Evolutionary conservation across 495 filamentous ascomycete species (phyloP).

Genomic region (Saxophila tyrrhenica): DNA sequence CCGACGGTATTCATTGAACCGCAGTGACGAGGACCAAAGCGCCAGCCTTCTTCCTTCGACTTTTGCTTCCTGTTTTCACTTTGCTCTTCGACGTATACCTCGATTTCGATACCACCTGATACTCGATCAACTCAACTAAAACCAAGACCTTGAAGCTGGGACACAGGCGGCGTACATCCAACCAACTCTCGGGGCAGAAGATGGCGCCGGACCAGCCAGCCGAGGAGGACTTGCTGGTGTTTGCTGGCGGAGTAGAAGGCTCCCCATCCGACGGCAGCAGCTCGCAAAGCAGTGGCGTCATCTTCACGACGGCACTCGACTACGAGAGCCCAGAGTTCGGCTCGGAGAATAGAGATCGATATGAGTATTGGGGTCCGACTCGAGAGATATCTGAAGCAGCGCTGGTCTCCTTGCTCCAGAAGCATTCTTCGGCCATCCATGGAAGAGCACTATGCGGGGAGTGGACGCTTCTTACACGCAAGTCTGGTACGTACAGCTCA

Average conservation of each 20-base stretch:
- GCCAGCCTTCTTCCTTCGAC: too few relatives aligned
- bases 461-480: background rate
- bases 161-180: too few relatives aligned
- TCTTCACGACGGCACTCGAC: background rate
- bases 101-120: too few relatives aligned
- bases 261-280: background rate
- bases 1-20: too few relatives aligned
- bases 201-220: too few relatives aligned
- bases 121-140: too few relatives aligned
- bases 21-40: too few relatives aligned
- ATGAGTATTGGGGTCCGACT: background rate
- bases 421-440: background rate
- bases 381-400: background rate
- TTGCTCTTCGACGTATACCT: too few relatives aligned
- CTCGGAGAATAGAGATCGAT: background rate
- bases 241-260: background rate
- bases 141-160: too few relatives aligned
- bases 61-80: too few relatives aligned
- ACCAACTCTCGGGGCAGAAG: too few relatives aligned
- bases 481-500: background rate
- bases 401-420: background rate
- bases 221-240: background rate
- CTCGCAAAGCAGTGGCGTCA: background rate
- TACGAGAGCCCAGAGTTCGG: background rate
- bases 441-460: background rate